Evolutionary conservation across 2,329 filamentous ascomycete genomes (phyloP), one percentile per base, ranked within the genome.

Genomic region (Exophiala aquamarina): DNA sequence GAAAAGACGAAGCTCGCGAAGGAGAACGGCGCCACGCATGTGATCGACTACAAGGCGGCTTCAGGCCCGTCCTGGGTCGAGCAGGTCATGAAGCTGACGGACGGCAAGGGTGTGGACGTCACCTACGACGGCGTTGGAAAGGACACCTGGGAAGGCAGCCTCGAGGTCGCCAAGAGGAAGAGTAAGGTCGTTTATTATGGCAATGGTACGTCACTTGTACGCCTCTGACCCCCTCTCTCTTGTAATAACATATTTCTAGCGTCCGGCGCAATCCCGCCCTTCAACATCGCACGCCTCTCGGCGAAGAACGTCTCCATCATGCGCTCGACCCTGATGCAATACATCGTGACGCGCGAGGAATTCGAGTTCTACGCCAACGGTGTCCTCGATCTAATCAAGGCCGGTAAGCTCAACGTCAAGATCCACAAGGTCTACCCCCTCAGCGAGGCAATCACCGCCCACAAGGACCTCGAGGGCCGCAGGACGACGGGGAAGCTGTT

Each of bases 401-500:
- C 82, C 43, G 82, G 83, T 44, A 83, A 87, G 61, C 65, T 95
- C 39, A 82, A 88, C 52, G 77, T 89, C 13, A 78, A 77, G 50
- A 79, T 95, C 21, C 87, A 95, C 64, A 81, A 90, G 54, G 72
- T 84, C 0, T 95, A 95, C 65, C 80, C 85, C 4, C 71, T 95
- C 32, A 78, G 81, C 59, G 84, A 95, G 35, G 81, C 86, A 26
- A 81, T 75, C 28, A 73, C 79, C 59, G 89, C 89, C 10, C 89
- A 95, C 54, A 68, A 77, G 64, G 89, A 95, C 66, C 76, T 96
- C 35, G 87, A 94, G 69, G 79, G 87, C 33, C 77, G 90, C 59
- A 88, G 85, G 74, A 93, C 89, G 2, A 88, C 82, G 9, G 91
- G 91, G 14, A 95, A 95, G 73, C 67, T 94, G 53, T 66, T 96